phyloP scores from a whole-genome alignment of 371 early-diverging fungal genomes.

The Mortierella sp. region DNA sequence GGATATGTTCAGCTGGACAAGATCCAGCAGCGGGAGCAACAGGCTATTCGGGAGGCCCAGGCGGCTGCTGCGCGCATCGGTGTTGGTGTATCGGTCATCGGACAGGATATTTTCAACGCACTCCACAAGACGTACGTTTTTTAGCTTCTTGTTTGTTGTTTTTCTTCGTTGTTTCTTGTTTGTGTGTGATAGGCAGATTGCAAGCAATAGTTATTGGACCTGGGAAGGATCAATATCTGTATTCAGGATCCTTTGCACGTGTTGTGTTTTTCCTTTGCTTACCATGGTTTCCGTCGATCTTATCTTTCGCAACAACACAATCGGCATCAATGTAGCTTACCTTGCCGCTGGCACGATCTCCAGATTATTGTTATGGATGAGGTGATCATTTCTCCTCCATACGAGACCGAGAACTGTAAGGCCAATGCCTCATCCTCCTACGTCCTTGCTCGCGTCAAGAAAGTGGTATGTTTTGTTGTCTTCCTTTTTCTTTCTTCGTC shows the following conservation, averaged over 20 bases:
- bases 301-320: background rate
- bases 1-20: conserved; percentile 69
- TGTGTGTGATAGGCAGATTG: background rate
- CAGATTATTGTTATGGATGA: conserved; percentile 89
- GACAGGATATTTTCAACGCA: conserved; percentile 87
- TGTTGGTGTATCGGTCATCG: conserved; percentile 84
- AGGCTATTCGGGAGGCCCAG: conserved; percentile 68
- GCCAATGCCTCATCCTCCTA: conserved; percentile 72
- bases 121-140: conserved; percentile 81
- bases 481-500: background rate
- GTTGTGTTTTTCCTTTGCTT: background rate
- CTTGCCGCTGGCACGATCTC: conserved; percentile 86
- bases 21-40: conserved; percentile 74
- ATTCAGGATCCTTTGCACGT: background rate
- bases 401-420: conserved; percentile 79
- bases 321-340: conserved; percentile 65
- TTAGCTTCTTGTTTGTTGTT: background rate
- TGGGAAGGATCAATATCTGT: background rate
- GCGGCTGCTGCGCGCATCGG: conserved; percentile 80
- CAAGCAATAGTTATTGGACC: background rate
- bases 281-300: background rate
- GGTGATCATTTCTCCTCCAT: conserved; percentile 83
- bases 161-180: conserved; percentile 1
- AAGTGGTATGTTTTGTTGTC: conserved; percentile 70
- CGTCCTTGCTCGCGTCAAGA: conserved; percentile 80